Conservation (phyloP, 1,139 yeast genomes). For the Scheffersomyces segobiensis region DNA sequence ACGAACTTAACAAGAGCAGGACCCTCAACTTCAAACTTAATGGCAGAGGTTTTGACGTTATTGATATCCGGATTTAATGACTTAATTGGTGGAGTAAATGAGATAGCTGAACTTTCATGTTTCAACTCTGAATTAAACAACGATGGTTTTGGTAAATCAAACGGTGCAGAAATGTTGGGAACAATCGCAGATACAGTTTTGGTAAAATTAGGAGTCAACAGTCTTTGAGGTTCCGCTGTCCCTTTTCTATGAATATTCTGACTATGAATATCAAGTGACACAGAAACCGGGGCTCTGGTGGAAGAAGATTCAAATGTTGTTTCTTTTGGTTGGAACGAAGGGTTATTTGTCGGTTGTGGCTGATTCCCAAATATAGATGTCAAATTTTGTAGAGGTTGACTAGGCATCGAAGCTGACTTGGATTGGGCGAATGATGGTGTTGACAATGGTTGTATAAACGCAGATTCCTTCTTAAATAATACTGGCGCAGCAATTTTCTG, state of each 20-base stretch:
- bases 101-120: not conserved
- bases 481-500: constrained; percentile 1
- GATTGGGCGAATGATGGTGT: not conserved
- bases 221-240: not conserved
- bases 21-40: not conserved
- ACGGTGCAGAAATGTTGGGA: not conserved
- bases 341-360: not conserved
- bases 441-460: not conserved
- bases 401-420: not conserved
- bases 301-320: not conserved
- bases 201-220: not conserved
- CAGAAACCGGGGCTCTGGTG: not conserved
- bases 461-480: not conserved
- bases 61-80: not conserved
- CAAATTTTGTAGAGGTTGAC: not conserved
- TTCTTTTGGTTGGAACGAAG: not conserved
- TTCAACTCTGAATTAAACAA: not conserved
- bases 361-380: not conserved
- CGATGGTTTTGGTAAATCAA: not conserved
- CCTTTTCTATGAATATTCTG: not conserved
- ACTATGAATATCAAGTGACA: not conserved
- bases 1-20: not conserved
- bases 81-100: not conserved
- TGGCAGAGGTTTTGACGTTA: not conserved
- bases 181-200: not conserved